Evolutionary conservation across 1,139 yeast species (phyloP).

Genomic region (Geotrichum histeridarum): DNA sequence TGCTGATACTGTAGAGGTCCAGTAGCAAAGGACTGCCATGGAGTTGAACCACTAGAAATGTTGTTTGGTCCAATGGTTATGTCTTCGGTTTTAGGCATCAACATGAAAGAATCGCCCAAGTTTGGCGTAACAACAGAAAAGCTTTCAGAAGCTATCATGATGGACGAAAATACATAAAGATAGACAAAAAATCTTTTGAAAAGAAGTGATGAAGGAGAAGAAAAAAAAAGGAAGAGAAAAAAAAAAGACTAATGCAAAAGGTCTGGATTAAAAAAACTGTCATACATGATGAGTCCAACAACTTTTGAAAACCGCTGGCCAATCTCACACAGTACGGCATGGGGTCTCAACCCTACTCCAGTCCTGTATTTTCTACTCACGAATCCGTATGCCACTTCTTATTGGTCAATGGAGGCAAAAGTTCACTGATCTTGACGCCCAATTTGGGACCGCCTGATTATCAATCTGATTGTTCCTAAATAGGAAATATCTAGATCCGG

Average conservation of each 20-base stretch:
- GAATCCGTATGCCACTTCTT: too few species aligned
- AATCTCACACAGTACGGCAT: neutral
- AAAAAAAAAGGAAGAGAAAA: neutral
- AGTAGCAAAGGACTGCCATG: neutral
- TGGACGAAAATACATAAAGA: neutral
- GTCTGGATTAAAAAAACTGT: neutral
- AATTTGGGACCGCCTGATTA: neutral
- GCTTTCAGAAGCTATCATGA: neutral
- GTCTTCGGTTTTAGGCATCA: neutral
- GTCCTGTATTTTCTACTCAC: neutral
- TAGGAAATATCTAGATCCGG: neutral
- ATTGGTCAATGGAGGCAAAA: too few species aligned
- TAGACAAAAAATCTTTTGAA: neutral
- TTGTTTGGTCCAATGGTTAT: neutral
- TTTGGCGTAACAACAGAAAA: neutral
- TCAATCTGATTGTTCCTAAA: neutral
- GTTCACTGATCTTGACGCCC: too few species aligned
- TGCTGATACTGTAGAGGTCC: neutral
- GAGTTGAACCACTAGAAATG: neutral
- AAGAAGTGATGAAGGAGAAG: neutral
- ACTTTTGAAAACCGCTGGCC: slow-evolving; percentile 3
- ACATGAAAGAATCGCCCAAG: neutral
- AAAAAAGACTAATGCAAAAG: neutral
- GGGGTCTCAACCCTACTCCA: neutral
- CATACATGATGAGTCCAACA: neutral